Conservation (phyloP, 2,329 filamentous ascomycete genomes). For the Nemania bipapillata region DNA sequence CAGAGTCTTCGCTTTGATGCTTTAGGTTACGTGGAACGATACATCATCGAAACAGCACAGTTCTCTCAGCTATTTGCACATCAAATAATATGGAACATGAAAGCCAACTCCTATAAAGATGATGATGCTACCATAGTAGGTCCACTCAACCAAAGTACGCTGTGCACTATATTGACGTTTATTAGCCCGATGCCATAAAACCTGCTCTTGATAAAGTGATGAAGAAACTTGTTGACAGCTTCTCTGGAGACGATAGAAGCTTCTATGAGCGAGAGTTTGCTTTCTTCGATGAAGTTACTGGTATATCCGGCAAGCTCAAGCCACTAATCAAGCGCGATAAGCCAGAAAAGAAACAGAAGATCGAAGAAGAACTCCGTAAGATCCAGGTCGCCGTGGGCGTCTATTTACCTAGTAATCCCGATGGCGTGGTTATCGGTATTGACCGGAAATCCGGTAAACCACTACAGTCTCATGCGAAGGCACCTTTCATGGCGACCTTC, state of each 20-base stretch:
- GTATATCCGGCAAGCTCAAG: constrained; percentile 93
- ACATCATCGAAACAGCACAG: constrained; percentile 95
- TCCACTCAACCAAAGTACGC: constrained; percentile 25
- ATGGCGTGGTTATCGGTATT: constrained; percentile 96
- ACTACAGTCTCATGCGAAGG: constrained; percentile 96
- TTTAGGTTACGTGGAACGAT: constrained; percentile 93
- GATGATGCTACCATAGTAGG: constrained; percentile 86
- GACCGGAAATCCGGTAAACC: constrained; percentile 98
- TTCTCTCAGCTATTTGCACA: constrained; percentile 99
- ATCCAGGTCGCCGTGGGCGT: constrained; percentile 97
- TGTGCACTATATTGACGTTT: constrained; percentile 41
- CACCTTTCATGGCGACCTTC: constrained; percentile 99
- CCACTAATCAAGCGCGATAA: constrained; percentile 92
- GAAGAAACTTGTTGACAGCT: constrained; percentile 82
- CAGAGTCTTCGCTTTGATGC: constrained; percentile 93
- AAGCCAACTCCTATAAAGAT: constrained; percentile 97
- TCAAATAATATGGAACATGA: constrained; percentile 99
- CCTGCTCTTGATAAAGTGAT: constrained; percentile 92
- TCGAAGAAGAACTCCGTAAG: constrained; percentile 96
- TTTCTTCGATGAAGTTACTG: constrained; percentile 98
- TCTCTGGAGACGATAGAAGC: constrained; percentile 77
- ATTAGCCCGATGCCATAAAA: constrained; percentile 86
- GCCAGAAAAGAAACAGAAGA: constrained; percentile 98
- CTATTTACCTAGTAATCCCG: constrained; percentile 95
- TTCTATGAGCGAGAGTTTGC: constrained; percentile 96